phyloP scores from a whole-genome alignment of 495 filamentous ascomycete species.

The Aspergillus baeticus region DNA sequence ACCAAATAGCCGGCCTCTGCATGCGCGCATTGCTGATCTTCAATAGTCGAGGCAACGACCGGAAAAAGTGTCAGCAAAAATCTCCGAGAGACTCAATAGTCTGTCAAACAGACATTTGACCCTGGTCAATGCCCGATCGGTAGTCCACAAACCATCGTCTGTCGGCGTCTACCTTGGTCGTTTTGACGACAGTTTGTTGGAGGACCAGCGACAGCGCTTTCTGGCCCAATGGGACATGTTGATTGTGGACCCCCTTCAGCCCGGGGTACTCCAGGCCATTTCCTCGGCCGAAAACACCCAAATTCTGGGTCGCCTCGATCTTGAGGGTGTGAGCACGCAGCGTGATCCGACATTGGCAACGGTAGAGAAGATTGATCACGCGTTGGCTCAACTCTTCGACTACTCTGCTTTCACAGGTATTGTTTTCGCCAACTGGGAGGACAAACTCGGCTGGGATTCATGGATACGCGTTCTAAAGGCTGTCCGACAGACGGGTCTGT shows the following conservation, averaged over 20 bases:
- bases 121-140: constrained; percentile 16
- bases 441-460: constrained; percentile 28
- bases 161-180: constrained; percentile 52
- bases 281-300: constrained; percentile 21
- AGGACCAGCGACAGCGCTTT: constrained; percentile 28
- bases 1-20: constrained; percentile 2
- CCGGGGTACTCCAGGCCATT: constrained; percentile 38
- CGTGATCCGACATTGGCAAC: constrained; percentile 20
- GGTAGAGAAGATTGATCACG: constrained; percentile 35
- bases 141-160: constrained; percentile 35
- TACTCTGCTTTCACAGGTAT: constrained; percentile 43
- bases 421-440: constrained; percentile 50
- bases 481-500: constrained; percentile 37
- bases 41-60: constrained; percentile 26
- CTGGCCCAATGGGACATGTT: constrained; percentile 48
- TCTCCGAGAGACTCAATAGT: constrained; percentile 26
- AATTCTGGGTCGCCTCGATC: constrained; percentile 43
- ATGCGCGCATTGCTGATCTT: background rate
- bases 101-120: constrained; percentile 26
- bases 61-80: constrained; percentile 29
- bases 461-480: constrained; percentile 36
- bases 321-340: constrained; percentile 29
- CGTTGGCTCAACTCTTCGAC: constrained; percentile 30
- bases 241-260: constrained; percentile 45
- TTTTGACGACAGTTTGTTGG: constrained; percentile 32